Base-by-base conservation (phyloP, 208 protist species). In the Acanthamoeba divionensis region DNA sequence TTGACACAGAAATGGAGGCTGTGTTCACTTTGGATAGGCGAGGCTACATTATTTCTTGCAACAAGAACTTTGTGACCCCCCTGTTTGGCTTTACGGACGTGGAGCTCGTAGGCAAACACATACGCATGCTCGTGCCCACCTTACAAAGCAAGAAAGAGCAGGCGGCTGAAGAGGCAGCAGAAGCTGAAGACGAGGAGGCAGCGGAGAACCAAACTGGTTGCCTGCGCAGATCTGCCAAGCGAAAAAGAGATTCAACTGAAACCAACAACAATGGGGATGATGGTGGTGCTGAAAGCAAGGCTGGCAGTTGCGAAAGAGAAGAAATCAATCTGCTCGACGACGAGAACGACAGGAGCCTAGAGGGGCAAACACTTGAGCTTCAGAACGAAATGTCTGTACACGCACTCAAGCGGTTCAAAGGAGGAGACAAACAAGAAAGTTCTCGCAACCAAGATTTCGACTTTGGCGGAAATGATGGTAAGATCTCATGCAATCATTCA, bases 31-130 rank as follows among this genome's bases (percentile, higher is more conserved):
- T 85, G 52, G 52, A 85, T 54, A 85, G 65, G 52, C 44, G 31
- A 21, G 75, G 75, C 75, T 13, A 48, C 48, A 85, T 85, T 33
- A 54, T 85, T 41, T 85, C 75, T 26, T 85, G 75, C 75, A 85
- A 85, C 29, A 2, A 54, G 2, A 85, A 85, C 48, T 85, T 85
- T 18, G 75, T 85, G 36, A 41, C 45, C 13, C 75, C 75, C 52
- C 52, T 85, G 36, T 85, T 85, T 18, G 75, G 75, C 75, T 85
- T 48, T 54, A 65, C 75, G 36, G 75, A 85, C 48, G 44, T 33
- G 10, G 75, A 85, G 36, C 52, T 85, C 26, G 65, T 85, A 31
- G 75, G 75, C 10, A 57, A 63, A 18, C 75, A 85, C 52, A 85
- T 85, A 31, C 45, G 52, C 75, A 54, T 85, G 24, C 75, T 85